These are phyloP conservation scores for Xylariaceae sp. DNA, from an alignment of 2,329 filamentous ascomycete species.

Conservation along the genomic window DNA sequence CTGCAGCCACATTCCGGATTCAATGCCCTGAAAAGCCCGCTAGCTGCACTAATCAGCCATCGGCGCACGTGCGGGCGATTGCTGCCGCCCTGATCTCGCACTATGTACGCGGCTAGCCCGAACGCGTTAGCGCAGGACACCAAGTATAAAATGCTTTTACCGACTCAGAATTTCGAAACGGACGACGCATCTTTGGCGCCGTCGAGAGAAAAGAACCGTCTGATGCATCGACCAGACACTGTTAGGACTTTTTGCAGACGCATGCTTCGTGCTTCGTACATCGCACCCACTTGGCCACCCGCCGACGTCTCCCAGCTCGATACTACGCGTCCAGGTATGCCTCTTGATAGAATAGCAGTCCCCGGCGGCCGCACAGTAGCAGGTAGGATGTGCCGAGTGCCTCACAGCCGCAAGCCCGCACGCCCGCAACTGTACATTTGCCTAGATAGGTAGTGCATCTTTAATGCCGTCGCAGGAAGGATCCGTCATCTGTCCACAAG, in stretches of 20 bases:
- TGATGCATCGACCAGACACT: neutral
- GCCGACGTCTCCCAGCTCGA: neutral
- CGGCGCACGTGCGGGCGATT: neutral
- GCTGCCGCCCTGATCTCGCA: neutral
- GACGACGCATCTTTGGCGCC: neutral
- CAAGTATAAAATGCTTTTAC: neutral
- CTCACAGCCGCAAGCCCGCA: slow-evolving; percentile 13
- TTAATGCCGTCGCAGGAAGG: slow-evolving; percentile 23
- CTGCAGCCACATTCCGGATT: no score
- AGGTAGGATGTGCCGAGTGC: neutral
- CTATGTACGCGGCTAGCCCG: neutral
- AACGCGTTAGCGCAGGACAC: neutral
- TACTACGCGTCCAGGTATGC: neutral
- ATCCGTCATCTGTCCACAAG: slow-evolving; percentile 25
- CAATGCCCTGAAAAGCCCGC: no score
- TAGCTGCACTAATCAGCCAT: neutral
- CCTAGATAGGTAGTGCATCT: neutral
- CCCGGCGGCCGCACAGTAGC: neutral
- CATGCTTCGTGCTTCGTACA: neutral
- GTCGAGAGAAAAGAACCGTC: neutral
- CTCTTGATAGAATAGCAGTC: slow-evolving; percentile 7
- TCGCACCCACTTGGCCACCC: slow-evolving; percentile 2
- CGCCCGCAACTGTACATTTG: slow-evolving; percentile 9
- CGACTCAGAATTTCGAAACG: neutral
- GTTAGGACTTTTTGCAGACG: slow-evolving; percentile 4